Base-by-base conservation (phyloP, 139 green algal species). In the Astrephomene gubernaculifera region DNA sequence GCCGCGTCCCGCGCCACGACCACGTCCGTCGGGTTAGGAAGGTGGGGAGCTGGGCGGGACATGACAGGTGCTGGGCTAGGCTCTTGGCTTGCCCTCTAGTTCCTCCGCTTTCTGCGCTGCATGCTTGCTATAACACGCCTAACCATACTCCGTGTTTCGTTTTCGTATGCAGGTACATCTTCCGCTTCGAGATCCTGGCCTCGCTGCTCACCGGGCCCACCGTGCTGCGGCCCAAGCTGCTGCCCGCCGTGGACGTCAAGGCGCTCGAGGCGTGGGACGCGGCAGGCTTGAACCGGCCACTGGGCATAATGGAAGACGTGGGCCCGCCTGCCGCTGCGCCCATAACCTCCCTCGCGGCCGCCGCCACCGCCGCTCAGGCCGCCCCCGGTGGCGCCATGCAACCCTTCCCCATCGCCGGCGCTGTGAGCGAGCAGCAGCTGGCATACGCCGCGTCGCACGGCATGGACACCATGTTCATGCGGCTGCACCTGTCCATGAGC, bases 211-310 rank as follows among this genome's bases (percentile, higher is more conserved):
- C 78, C 8, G 78, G 78, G 1, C 78, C 78, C 78, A 84, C 78
- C 21, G 78, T 74, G 61, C 78, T 84, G 43, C 61, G 78, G 31
- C 78, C 78, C 63, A 84, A 84, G 61, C 78, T 84, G 33, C 24
- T 75, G 31, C 43, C 78, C 21, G 22, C n/a, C 6, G 31, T 54
- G 31, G 78, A 84, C n/a, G 10, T 39, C 21, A 72, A 72, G 60
- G 38, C 39, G 35, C 8, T 57, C n/a, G n/a, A n/a, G n/a, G n/a
- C n/a, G n/a, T n/a, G n/a, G n/a, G n/a, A n/a, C n/a, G 72, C 52
- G 19, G 65, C 65, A n/a, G n/a, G n/a, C n/a, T n/a, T n/a, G n/a
- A n/a, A n/a, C n/a, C n/a, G n/a, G n/a, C n/a, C n/a, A n/a, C n/a
- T n/a, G n/a, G n/a, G n/a, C n/a, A n/a, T n/a, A n/a, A n/a, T n/a